Evolutionary conservation across 495 filamentous ascomycete genomes (phyloP), one percentile per base, ranked within the genome.

Genomic region (Physcia stellaris): DNA sequence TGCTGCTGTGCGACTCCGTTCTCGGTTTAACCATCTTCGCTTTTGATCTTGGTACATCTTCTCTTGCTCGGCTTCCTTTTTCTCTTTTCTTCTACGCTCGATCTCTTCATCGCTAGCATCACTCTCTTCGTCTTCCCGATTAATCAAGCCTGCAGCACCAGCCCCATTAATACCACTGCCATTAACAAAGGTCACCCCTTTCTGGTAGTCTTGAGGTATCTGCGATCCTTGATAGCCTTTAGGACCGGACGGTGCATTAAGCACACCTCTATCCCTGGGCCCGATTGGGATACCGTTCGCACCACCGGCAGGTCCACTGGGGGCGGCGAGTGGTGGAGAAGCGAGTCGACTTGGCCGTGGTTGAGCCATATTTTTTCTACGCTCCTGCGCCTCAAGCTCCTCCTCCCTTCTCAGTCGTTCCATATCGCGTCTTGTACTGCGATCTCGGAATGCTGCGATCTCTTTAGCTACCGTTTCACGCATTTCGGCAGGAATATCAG

Each of bases 401-500:
- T 98, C 92, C 57, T 96, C 90, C 10, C 77, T 63, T 50, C 73
- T 72, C 33, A 94, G 55, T 4, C 92, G 80, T 58, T 95, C 90
- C 55, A 92, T 64, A 57, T 99, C 90, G 10, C 87, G 68, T 29
- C 77, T 69, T 40, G 77, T 90, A 48, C 86, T 94, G 27, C 88
- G 68, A 40, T 96, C 86, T 48, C 90, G 71, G 64, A 99, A 99
- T 7, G 86, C 82, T 6, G 83, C 73, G 46, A 99, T 99, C 49
- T 99, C 92, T 43, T 80, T 80, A 6, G 90, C 85, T 18, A 99
- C 88, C 6, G 80, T 94, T 50, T 88, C 90, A n/a, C 90, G 78
- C 86, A 88, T 88, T 51, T 95, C 90, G 9, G 83, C 79, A 2
- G 90, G 90, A 39, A 99, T 94, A 51, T 99, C 92, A 28, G 84